phyloP scores from a whole-genome alignment of 331 rosid species.

The Rhamnella rubrinervis region DNA sequence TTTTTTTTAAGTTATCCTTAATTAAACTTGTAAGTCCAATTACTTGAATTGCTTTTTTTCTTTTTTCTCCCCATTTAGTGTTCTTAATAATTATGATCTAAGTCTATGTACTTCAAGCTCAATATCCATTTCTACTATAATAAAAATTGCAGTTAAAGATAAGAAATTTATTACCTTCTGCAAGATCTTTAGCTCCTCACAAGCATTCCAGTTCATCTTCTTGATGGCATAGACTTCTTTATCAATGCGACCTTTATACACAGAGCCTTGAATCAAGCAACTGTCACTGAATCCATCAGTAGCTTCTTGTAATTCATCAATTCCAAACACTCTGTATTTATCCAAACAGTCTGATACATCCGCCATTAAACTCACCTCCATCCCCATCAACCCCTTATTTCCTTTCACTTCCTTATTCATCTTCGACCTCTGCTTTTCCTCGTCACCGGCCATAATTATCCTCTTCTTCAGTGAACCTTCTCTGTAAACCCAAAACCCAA shows the following conservation, averaged over 20 bases:
- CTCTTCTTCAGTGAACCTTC: conserved; percentile 39
- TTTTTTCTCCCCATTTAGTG: too few species aligned
- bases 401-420: conserved; percentile 22
- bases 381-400: conserved; percentile 23
- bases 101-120: too few species aligned
- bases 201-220: conserved; percentile 97
- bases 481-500: conserved; percentile 49
- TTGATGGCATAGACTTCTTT: conserved; percentile 77
- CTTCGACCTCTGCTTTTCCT: conserved; percentile 27
- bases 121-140: too few species aligned
- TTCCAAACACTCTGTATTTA: conserved; percentile 72
- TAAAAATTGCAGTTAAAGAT: too few species aligned
- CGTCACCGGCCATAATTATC: conserved; percentile 19
- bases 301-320: conserved; percentile 66
- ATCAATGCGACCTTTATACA: conserved; percentile 61
- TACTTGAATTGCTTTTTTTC: too few species aligned
- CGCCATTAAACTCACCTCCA: conserved; percentile 66
- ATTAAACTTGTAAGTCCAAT: too few species aligned
- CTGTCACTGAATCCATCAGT: conserved; percentile 62
- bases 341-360: conserved; percentile 92
- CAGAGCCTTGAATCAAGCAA: conserved; percentile 79
- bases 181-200: conserved; percentile 94
- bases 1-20: too few species aligned
- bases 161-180: conserved; percentile 28
- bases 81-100: too few species aligned